Conservation (phyloP, 2,329 filamentous ascomycete species). For the Fusarium verrucosum region DNA sequence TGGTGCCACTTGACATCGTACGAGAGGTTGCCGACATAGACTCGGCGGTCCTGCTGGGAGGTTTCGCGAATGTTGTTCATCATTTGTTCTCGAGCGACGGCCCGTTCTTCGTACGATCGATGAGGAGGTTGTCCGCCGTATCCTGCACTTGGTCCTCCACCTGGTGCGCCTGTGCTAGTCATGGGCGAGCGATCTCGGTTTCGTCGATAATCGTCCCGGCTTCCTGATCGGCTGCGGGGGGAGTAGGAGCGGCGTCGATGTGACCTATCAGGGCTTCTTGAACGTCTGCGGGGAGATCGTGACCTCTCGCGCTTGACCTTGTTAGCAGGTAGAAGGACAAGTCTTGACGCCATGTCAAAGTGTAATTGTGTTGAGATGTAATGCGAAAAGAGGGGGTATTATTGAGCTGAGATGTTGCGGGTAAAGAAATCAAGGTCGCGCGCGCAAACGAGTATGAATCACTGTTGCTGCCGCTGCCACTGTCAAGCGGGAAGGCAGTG, state of each 20-base stretch:
- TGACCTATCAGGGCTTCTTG: conserved; percentile 79
- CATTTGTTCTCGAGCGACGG: conserved; percentile 89
- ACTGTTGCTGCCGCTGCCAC: conserved; percentile 20
- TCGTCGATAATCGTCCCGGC: conserved; percentile 80
- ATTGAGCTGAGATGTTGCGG: conserved; percentile 11
- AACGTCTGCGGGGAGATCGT: conserved; percentile 82
- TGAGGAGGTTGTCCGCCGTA: conserved; percentile 70
- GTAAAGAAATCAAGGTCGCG: conserved; percentile 13
- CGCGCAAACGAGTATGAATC: conserved; percentile 26
- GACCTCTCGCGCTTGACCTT: conserved; percentile 79
- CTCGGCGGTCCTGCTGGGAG: conserved; percentile 97
- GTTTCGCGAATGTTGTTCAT: conserved; percentile 93
- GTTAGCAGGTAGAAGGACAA: conserved; percentile 42
- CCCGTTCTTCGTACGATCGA: conserved; percentile 85
- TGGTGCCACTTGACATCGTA: conserved; percentile 99
- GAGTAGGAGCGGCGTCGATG: conserved; percentile 80
- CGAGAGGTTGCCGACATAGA: conserved; percentile 98
- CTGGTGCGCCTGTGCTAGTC: conserved; percentile 74
- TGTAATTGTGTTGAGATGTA: conserved; percentile 14
- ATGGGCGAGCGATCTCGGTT: conserved; percentile 84
- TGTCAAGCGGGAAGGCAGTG: background rate
- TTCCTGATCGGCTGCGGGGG: conserved; percentile 78
- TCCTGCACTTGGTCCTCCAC: conserved; percentile 74
- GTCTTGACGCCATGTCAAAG: conserved; percentile 29
- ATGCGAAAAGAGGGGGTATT: conserved; percentile 22